Evolutionary conservation across 1,284 basidiomycete species (phyloP), one percentile per base, ranked within the genome.

Genomic region (Moesziomyces globuligerus): DNA sequence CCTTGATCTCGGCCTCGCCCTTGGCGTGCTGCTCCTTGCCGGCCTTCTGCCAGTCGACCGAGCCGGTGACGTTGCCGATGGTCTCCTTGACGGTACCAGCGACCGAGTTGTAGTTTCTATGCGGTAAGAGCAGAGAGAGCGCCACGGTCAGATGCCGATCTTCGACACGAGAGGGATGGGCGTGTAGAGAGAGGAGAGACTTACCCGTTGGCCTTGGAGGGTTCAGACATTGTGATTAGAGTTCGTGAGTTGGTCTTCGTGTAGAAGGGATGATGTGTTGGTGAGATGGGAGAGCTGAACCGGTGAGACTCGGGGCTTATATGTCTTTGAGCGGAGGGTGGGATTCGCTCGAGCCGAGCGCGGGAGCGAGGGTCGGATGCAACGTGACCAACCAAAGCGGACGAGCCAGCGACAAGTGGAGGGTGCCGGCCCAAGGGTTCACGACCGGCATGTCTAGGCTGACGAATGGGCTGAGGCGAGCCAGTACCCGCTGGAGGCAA

Each of bases 11-110:
- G 26, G 54, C 39, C 59, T 75, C 75, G 40, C 75, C 75, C 70
- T 75, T 43, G 44, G 75, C 74, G 62, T 75, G 75, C 55, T 67
- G 59, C 73, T 78, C 60, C 72, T 76, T 75, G 41, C 76, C 76
- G 53, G 62, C 45, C 38, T 55, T 37, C 56, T 74, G 61, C 76
- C 74, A 76, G 13, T 73, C 66, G 7, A 54, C 42, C 24, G 72
- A 68, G 23, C 76, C 76, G 36, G 60, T 46, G 20, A 53, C 53
- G 64, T 73, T 72, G 24, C 76, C 76, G 24, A 78, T 64, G 49
- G 73, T 61, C 68, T 78, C 74, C 55, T 69, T 64, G 39, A 72
- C 69, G 53, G 58, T 61, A 57, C 73, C 70, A 25, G 60, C 53
- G 51, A 70, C 57, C 40, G 56, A 61, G 72, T 74, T 74, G 72